phyloP scores from a whole-genome alignment of 2,329 filamentous ascomycete genomes.

The Hysterium pulicare region DNA sequence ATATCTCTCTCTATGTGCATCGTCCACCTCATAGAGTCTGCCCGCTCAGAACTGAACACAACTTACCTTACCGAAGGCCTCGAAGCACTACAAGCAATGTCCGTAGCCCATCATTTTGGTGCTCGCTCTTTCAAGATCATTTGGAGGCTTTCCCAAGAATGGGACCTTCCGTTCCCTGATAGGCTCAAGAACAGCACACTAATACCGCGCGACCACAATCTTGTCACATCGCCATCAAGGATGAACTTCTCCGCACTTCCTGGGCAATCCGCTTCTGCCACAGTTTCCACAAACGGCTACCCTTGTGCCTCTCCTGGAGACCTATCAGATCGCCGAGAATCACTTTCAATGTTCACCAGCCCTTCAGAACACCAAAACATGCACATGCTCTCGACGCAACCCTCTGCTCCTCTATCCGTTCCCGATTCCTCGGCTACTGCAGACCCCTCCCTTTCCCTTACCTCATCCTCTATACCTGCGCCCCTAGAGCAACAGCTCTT shows the following conservation, averaged over 20 bases:
- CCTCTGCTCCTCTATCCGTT: background rate
- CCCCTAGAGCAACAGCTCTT: constrained; percentile 15
- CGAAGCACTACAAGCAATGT: constrained; percentile 41
- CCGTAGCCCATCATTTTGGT: constrained; percentile 43
- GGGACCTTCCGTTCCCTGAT: constrained; percentile 44
- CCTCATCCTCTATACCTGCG: constrained; percentile 13
- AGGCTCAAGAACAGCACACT: constrained; percentile 24
- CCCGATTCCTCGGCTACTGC: background rate
- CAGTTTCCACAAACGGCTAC: constrained; percentile 1
- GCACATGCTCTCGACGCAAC: constrained; percentile 17
- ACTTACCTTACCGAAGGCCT: constrained; percentile 41
- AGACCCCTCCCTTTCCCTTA: background rate
- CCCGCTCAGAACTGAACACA: constrained; percentile 32
- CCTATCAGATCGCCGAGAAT: constrained; percentile 18
- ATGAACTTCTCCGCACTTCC: constrained; percentile 14
- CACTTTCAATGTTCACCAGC: constrained; percentile 28
- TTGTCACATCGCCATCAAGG: constrained; percentile 17
- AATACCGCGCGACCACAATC: constrained; percentile 16
- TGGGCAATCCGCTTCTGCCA: background rate
- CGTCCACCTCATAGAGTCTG: constrained; percentile 46
- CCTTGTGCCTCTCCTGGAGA: constrained; percentile 5
- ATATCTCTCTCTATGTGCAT: constrained; percentile 42
- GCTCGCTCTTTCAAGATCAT: constrained; percentile 43
- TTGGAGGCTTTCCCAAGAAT: constrained; percentile 40
- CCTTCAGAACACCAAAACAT: constrained; percentile 18